These are phyloP conservation scores for Colletotrichum sp. DNA, from an alignment of 2,329 filamentous ascomycete genomes.

Conservation along the genomic window DNA sequence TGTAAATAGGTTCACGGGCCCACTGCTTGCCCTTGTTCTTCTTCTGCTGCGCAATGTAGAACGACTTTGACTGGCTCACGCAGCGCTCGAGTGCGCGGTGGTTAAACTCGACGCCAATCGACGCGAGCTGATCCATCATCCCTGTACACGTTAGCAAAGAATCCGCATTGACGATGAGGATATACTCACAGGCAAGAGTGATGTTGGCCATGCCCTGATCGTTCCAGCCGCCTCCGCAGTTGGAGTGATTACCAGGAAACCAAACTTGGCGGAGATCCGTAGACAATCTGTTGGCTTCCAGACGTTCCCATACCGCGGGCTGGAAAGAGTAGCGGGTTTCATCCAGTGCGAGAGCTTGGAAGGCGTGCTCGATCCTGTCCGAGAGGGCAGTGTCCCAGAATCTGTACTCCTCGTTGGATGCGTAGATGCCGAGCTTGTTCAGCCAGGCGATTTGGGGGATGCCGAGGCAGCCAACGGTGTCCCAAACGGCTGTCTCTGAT, in stretches of 20 bases:
- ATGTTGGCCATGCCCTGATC: slow-evolving; percentile 51
- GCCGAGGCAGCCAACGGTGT: slow-evolving; percentile 47
- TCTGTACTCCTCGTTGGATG: slow-evolving; percentile 51
- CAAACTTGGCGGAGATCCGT: slow-evolving; percentile 58
- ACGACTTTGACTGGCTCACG: slow-evolving; percentile 28
- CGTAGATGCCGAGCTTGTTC: slow-evolving; percentile 49
- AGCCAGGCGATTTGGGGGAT: slow-evolving; percentile 52
- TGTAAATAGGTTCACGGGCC: slow-evolving; percentile 54
- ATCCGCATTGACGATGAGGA: neutral
- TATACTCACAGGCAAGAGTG: slow-evolving; percentile 38
- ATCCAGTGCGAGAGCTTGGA: slow-evolving; percentile 64
- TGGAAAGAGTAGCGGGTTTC: slow-evolving; percentile 59
- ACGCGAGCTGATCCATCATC: slow-evolving; percentile 62
- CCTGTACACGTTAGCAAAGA: slow-evolving; percentile 31
- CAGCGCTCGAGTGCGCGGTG: slow-evolving; percentile 44
- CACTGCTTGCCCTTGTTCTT: slow-evolving; percentile 31
- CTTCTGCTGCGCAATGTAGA: slow-evolving; percentile 30
- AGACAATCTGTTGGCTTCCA: slow-evolving; percentile 36
- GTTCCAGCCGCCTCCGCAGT: slow-evolving; percentile 72
- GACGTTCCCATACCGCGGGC: slow-evolving; percentile 60
- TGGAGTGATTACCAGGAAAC: slow-evolving; percentile 76
- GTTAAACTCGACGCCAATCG: slow-evolving; percentile 56
- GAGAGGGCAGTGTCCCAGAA: slow-evolving; percentile 61
- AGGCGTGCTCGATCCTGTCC: slow-evolving; percentile 59
- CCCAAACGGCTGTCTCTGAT: slow-evolving; percentile 38